A percentile compares a stretch with the other conserved stretches of the same genome.
Conservation (phyloP, 306 rosid genomes). For the Cicer chorassanicum region DNA sequence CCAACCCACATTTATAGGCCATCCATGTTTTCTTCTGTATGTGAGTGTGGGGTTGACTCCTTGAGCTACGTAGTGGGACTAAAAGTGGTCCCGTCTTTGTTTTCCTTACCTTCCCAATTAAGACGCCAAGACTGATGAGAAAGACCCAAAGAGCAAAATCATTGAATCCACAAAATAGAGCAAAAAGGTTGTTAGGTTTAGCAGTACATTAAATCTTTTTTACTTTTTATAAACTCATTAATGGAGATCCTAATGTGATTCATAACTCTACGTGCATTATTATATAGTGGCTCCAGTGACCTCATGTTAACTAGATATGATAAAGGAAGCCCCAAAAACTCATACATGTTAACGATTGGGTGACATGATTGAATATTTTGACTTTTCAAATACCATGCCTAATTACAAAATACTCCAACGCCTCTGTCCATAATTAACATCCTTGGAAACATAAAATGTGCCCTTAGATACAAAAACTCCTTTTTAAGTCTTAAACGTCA, state of each 20-base stretch:
- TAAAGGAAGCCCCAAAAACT: slow-evolving; percentile 5
- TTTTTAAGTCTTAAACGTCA: no score
- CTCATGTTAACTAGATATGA: slow-evolving; percentile 34
- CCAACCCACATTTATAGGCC: slow-evolving; percentile 50
- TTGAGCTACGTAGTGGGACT: slow-evolving; percentile 48
- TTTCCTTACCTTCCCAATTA: slow-evolving; percentile 35
- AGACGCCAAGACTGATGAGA: slow-evolving; percentile 20
- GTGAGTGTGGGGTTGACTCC: slow-evolving; percentile 41
- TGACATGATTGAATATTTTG: slow-evolving; percentile 41
- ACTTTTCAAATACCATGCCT: slow-evolving; percentile 19
- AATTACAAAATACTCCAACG: no score
- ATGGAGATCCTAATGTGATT: slow-evolving; percentile 53
- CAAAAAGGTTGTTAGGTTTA: slow-evolving; percentile 59
- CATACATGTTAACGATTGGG: slow-evolving; percentile 28
- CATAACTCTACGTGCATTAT: slow-evolving; percentile 40
- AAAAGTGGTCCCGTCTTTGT: slow-evolving; percentile 43
- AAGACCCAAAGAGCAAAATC: slow-evolving; percentile 54
- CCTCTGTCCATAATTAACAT: no score
- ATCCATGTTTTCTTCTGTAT: slow-evolving; percentile 35
- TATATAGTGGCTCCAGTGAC: slow-evolving; percentile 42
- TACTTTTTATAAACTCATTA: slow-evolving; percentile 38
- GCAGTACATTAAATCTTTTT: slow-evolving; percentile 21
- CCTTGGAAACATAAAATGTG: no score
- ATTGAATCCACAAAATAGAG: slow-evolving; percentile 70
- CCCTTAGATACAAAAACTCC: no score